Evolutionary conservation across 2,329 filamentous ascomycete species (phyloP), one percentile per base, ranked within the genome.

Genomic region (Xylariaceae sp.): DNA sequence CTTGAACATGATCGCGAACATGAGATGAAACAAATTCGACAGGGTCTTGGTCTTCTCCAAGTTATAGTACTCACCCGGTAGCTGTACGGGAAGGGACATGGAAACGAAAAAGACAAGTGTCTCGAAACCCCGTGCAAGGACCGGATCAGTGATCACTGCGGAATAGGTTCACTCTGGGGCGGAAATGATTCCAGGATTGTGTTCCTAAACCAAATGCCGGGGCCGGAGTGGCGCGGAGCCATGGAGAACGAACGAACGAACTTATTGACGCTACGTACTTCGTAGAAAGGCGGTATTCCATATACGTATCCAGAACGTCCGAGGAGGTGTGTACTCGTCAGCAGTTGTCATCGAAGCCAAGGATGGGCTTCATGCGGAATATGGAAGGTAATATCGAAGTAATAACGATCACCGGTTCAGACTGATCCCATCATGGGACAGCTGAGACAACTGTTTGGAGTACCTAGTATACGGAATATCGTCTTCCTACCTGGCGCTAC

Each of bases 151-250:
- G 13, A n/a, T 45, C 11, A 45, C 42, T 45, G 13, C 42, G 13
- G 42, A 45, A 45, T 45, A 13, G 13, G 42, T 13, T 45, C 13
- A n/a, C 42, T 13, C 9, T 30, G 9, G 47, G 8, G 34, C 34
- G 35, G 23, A 50, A 56, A 51, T 5, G 37, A 57, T 17, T 17
- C 50, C 50, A 15, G 17, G 45, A 42, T 30, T 13, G 47, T 13
- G 45, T 55, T 51, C 54, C 18, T 51, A 42, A 45, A 54, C 51
- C 37, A 54, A 57, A 58, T 17, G 37, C 30, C 30, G 47, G 50
- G 18, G n/a, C 13, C 13, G 11, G 42, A 30, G 23, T n/a, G 42
- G 42, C 42, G 51, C 54, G 39, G 45, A 59, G 51, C 48, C 18
- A 59, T 47, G n/a, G 47, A 55, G 59, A 59, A 51, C 42, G 13